Evolutionary conservation across 1,284 basidiomycete species (phyloP).

Genomic region (Fomitopsis palustris): DNA sequence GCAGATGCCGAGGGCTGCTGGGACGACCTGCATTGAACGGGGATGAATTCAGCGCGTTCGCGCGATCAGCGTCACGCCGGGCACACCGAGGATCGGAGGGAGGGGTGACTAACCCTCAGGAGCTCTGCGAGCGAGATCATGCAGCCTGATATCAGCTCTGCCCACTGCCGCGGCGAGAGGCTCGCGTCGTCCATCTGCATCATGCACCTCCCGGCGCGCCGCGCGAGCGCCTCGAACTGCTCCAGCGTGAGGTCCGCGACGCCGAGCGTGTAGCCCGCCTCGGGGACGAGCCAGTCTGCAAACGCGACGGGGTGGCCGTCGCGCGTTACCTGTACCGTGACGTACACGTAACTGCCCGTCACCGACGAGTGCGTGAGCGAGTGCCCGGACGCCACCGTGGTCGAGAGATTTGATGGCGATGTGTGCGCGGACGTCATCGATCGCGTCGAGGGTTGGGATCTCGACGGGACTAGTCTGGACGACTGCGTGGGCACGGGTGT

Average conservation of each 20-base stretch:
- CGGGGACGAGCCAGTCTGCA: conserved; percentile 69
- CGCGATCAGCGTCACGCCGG: conserved; percentile 9
- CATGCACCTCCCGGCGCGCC: conserved; percentile 43
- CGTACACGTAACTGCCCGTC: conserved; percentile 82
- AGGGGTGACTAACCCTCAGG: conserved; percentile 53
- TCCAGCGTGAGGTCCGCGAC: conserved; percentile 80
- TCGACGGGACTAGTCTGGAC: conserved; percentile 23
- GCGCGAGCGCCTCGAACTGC: conserved; percentile 76
- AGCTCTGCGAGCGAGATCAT: conserved; percentile 74
- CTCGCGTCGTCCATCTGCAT: conserved; percentile 25
- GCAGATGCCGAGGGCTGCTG: conserved; percentile 70
- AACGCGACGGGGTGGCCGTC: conserved; percentile 88
- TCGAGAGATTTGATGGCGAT: conserved; percentile 59
- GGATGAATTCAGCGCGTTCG: background rate
- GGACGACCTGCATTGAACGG: conserved; percentile 53
- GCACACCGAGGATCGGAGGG: background rate
- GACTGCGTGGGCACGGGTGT: conserved; percentile 34
- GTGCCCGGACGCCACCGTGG: conserved; percentile 40
- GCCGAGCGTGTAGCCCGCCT: conserved; percentile 71
- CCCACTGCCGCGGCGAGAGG: conserved; percentile 53
- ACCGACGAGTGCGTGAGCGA: conserved; percentile 83
- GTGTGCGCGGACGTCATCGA: conserved; percentile 53
- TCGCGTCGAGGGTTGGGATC: conserved; percentile 25
- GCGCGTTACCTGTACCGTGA: conserved; percentile 88
- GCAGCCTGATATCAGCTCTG: conserved; percentile 43